phyloP scores from a whole-genome alignment of 371 early-diverging fungal species.

The Conidiobolus incongruus region DNA sequence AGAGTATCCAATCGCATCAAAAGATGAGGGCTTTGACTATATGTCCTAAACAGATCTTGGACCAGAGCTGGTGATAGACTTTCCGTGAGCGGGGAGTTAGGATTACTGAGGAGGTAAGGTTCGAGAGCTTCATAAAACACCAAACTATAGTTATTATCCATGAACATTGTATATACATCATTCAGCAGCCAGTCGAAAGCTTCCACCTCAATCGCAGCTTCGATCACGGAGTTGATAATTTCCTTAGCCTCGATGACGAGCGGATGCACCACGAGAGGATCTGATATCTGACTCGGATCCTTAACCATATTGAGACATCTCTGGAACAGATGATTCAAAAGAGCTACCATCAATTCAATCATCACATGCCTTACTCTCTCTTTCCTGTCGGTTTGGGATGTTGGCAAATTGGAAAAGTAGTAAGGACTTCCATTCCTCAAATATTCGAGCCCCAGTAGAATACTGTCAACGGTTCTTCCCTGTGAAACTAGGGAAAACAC shows the following conservation, averaged over 20 bases:
- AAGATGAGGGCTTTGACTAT: not conserved
- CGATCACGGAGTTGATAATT: not conserved
- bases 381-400: not conserved
- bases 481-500: not conserved
- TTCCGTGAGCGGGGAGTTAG: not conserved
- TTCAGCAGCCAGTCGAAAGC: not conserved
- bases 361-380: not conserved
- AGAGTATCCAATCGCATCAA: not conserved
- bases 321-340: not conserved
- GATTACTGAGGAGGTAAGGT: not conserved
- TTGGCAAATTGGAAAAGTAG: conserved; percentile 1
- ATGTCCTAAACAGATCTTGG: not conserved
- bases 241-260: not conserved
- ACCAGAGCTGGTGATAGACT: not conserved
- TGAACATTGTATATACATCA: not conserved
- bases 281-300: not conserved
- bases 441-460: not conserved
- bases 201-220: not conserved
- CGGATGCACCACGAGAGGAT: too few species aligned
- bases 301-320: not conserved
- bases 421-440: not conserved
- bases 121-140: not conserved
- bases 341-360: not conserved
- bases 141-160: not conserved
- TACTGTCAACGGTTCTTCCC: not conserved